Evolutionary conservation across 768 basidiomycete genomes (phyloP).

Genomic region (Tricholoma sp.): DNA sequence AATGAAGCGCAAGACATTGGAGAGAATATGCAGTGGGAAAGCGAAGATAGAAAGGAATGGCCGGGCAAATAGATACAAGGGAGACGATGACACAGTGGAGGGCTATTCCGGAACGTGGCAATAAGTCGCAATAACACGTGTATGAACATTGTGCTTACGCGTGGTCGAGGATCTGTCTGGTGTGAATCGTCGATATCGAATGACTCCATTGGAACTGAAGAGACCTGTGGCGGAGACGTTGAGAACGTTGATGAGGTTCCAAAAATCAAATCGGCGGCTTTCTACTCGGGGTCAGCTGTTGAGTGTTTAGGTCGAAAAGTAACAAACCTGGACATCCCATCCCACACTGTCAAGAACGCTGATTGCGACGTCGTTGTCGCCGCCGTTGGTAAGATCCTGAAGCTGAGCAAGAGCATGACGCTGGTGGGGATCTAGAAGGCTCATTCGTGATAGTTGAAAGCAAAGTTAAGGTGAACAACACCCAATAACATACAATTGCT

Average conservation of each 20-base stretch:
- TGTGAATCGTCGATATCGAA: constrained; percentile 53
- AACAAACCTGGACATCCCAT: constrained; percentile 64
- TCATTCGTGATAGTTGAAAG: constrained; percentile 9
- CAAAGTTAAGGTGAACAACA: too few relatives aligned
- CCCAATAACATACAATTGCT: background rate
- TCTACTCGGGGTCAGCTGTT: constrained; percentile 26
- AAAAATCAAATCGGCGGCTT: constrained; percentile 58
- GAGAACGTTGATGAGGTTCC: constrained; percentile 24
- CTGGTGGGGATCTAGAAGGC: constrained; percentile 15
- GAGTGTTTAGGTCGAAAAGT: background rate
- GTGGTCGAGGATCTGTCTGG: constrained; percentile 23
- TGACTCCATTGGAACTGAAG: constrained; percentile 23
- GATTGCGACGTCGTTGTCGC: constrained; percentile 58
- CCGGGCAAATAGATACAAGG: constrained; percentile 20
- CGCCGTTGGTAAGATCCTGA: constrained; percentile 52
- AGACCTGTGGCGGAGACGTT: constrained; percentile 10
- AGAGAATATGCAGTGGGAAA: constrained; percentile 56
- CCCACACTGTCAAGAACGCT: constrained; percentile 54
- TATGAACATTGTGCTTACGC: constrained; percentile 8
- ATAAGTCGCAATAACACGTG: constrained; percentile 7
- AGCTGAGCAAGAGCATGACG: constrained; percentile 39
- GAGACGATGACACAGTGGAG: constrained; percentile 12
- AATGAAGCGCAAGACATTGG: constrained; percentile 57
- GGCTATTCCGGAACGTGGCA: constrained; percentile 11
- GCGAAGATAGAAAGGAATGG: constrained; percentile 46